Base-by-base conservation (phyloP, 1,284 basidiomycete genomes). In the Limonomyces culmigenus region DNA sequence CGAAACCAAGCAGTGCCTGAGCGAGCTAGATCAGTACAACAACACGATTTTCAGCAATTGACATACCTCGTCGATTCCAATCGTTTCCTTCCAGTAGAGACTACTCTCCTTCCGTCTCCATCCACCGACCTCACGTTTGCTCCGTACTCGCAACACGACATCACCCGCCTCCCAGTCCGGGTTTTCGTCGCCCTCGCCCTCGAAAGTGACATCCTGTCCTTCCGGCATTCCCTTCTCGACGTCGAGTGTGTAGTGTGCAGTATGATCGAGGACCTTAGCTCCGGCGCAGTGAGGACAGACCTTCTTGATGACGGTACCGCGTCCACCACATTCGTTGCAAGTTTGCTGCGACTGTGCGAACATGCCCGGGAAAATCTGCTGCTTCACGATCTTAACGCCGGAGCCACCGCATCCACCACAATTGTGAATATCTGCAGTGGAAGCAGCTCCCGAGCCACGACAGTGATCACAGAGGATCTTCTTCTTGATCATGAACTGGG, bases 301-400 rank as follows among this genome's bases (percentile, higher is more conserved):
- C 43, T 70, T 70, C 41, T 67, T 71, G 48, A 95, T 84, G 33
- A 76, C 61, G 43, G 70, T 75, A 8, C 91, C 88, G 38, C 79
- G 74, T 4, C 92, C 91, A 34, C 67, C 65, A 49, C 91, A 96
- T 32, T 83, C 74, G 42, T 71, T 71, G 53, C 85, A 86, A 21
- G 74, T 70, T 40, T 68, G 56, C 59, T 89, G 79, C 41, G 77
- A 70, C 58, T 91, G 77, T 0, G 79, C 83, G 48, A 80, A 84
- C 88, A 93, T 92, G 16, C 88, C 88, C 1, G 89, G 88, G 64
- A 92, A 89, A 44, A 96, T 84, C 62, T 91, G 91, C 52, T 93
- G 88, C 39, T 87, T 79, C 38, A 79, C 70, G 19, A 93, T 55
- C 47, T 83, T 78, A 38, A 91, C 67, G 29, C 91, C 91, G 38